Evolutionary conservation across 2,329 filamentous ascomycete genomes (phyloP).

Genomic region (Claviceps sp.): DNA sequence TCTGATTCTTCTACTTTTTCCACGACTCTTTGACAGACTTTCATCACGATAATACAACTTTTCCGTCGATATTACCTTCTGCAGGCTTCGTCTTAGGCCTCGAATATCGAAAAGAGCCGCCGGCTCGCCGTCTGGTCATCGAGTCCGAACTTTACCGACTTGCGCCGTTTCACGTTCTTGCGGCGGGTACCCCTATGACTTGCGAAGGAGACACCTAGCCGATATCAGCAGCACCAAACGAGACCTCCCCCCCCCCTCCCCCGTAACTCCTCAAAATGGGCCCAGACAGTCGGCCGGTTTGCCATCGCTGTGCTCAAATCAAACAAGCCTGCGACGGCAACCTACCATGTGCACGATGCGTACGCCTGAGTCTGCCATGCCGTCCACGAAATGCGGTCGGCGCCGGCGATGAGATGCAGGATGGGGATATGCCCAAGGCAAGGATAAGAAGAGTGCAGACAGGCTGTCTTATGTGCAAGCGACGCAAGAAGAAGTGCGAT

Average conservation of each 20-base stretch:
- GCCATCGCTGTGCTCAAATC: constrained; percentile 22
- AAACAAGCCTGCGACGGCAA: constrained; percentile 23
- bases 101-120: neutral
- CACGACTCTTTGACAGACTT: neutral
- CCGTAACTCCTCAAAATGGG: constrained; percentile 10
- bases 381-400: constrained; percentile 13
- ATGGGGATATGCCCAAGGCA: constrained; percentile 17
- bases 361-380: constrained; percentile 20
- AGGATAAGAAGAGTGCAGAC: constrained; percentile 22
- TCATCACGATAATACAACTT: neutral
- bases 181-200: neutral
- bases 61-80: neutral
- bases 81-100: neutral
- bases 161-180: neutral
- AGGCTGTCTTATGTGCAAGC: constrained; percentile 31
- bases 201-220: neutral
- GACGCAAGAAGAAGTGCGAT: constrained; percentile 34
- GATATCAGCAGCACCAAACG: neutral
- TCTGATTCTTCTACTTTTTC: neutral
- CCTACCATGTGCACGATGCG: constrained; percentile 19
- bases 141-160: neutral
- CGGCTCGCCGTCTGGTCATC: neutral
- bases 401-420: constrained; percentile 3
- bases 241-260: neutral
- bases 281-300: constrained; percentile 17